phyloP scores from a whole-genome alignment of 768 basidiomycete species.

The Amanita jacksonii region DNA sequence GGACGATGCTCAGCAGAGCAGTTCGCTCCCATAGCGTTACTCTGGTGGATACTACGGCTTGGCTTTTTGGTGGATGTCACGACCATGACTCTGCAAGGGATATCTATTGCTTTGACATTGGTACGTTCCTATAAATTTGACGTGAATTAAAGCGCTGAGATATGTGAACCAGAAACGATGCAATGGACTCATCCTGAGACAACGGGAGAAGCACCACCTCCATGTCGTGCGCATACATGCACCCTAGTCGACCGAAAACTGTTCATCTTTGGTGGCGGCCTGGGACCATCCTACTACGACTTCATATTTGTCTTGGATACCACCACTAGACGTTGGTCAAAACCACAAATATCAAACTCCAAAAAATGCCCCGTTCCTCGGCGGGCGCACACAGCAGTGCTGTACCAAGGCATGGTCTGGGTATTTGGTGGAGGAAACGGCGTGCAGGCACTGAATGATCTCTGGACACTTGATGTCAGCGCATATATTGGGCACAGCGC shows the following conservation, averaged over 20 bases:
- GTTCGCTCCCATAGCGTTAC: slow-evolving; percentile 83
- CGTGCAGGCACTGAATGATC: slow-evolving; percentile 77
- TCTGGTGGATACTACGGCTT: slow-evolving; percentile 71
- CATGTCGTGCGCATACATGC: slow-evolving; percentile 81
- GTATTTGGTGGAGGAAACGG: slow-evolving; percentile 95
- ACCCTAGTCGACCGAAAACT: slow-evolving; percentile 76
- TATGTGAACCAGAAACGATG: slow-evolving; percentile 57
- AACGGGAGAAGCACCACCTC: slow-evolving; percentile 69
- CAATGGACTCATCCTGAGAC: slow-evolving; percentile 79
- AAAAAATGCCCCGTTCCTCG: slow-evolving; percentile 45
- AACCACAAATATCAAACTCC: slow-evolving; percentile 30
- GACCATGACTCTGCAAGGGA: slow-evolving; percentile 67
- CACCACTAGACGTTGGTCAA: slow-evolving; percentile 53
- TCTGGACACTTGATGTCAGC: slow-evolving; percentile 73
- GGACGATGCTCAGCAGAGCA: slow-evolving; percentile 50
- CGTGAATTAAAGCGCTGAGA: not conserved
- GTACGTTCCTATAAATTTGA: slow-evolving; percentile 25
- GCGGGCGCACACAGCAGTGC: slow-evolving; percentile 81
- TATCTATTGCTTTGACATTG: slow-evolving; percentile 79
- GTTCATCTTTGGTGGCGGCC: slow-evolving; percentile 81
- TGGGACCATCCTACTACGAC: slow-evolving; percentile 77
- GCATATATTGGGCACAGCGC: slow-evolving; percentile 19
- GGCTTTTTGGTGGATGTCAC: slow-evolving; percentile 88
- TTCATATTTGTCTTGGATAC: slow-evolving; percentile 80
- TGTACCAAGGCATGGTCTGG: slow-evolving; percentile 64